Percentiles rank a stretch among this genome's conserved stretches.
These are phyloP conservation scores for Phytophthora tentaculata DNA, from an alignment of 352 stramenopile genomes.

Conservation along the genomic window DNA sequence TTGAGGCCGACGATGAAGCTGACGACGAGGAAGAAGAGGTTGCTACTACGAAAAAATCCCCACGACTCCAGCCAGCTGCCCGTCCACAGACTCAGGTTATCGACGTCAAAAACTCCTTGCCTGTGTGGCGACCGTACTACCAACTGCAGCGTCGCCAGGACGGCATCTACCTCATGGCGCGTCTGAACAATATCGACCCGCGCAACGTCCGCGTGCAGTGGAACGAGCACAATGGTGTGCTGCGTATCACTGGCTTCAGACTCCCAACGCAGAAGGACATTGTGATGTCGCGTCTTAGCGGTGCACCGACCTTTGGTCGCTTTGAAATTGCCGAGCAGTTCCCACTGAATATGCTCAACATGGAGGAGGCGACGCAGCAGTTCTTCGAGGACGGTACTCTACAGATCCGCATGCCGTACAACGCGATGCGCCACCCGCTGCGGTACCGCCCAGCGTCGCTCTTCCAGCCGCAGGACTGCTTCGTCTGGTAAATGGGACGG, in stretches of 20 bases:
- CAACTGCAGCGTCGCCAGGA: slow-evolving; percentile 55
- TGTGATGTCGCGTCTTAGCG: slow-evolving; percentile 57
- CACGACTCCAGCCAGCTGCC: not conserved
- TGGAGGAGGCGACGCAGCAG: slow-evolving; percentile 61
- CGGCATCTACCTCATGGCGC: slow-evolving; percentile 51
- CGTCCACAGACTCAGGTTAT: slow-evolving; percentile 8
- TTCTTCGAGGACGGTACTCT: slow-evolving; percentile 55
- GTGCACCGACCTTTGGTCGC: slow-evolving; percentile 64
- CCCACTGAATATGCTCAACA: slow-evolving; percentile 46
- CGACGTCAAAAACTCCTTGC: slow-evolving; percentile 43
- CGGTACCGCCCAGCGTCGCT: slow-evolving; percentile 41
- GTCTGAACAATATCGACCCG: slow-evolving; percentile 35
- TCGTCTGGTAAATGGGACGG: slow-evolving; percentile 51
- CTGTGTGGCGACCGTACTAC: slow-evolving; percentile 68
- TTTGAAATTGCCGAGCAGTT: slow-evolving; percentile 73
- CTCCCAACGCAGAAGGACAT: slow-evolving; percentile 65
- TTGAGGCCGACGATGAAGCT: slow-evolving; percentile 24
- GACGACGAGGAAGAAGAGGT: slow-evolving; percentile 19
- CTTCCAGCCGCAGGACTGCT: slow-evolving; percentile 47
- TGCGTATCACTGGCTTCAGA: slow-evolving; percentile 59
- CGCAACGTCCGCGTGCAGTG: slow-evolving; percentile 52
- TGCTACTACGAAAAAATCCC: slow-evolving; percentile 15
- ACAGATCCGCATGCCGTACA: slow-evolving; percentile 66
- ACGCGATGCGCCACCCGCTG: slow-evolving; percentile 36
- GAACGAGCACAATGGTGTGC: slow-evolving; percentile 42